Percentiles rank a stretch among this genome's conserved stretches.
Evolutionary conservation across 371 early-diverging fungal species (phyloP).

Genomic region (Rhizopus sp.): DNA sequence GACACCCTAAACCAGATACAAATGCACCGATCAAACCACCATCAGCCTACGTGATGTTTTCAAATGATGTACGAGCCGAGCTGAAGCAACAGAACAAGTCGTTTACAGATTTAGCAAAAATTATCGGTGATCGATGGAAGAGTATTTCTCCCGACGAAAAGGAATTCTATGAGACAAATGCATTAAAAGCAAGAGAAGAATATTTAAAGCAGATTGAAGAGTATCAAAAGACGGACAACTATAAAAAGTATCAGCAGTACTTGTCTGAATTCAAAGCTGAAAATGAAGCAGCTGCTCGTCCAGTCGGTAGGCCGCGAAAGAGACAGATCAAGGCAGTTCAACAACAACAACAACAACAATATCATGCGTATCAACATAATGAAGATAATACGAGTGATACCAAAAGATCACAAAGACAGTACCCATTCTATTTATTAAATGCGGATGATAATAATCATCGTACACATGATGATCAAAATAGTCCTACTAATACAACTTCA

Average conservation of each 20-base stretch:
- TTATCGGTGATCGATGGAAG: constrained; percentile 55
- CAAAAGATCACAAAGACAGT: constrained; percentile 20
- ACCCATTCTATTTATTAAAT: constrained; percentile 28
- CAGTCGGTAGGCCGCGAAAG: constrained; percentile 40
- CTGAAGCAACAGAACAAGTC: constrained; percentile 45
- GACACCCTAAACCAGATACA: constrained; percentile 55
- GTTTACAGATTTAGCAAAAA: constrained; percentile 54
- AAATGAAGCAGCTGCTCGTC: constrained; percentile 48
- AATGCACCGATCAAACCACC: constrained; percentile 57
- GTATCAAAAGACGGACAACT: constrained; percentile 46
- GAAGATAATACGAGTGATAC: constrained; percentile 2
- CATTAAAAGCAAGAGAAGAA: constrained; percentile 36
- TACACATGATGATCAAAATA: background rate
- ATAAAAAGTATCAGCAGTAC: constrained; percentile 47
- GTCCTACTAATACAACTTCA: constrained; percentile 2
- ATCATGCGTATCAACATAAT: background rate
- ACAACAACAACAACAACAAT: constrained; percentile 3
- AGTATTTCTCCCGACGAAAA: constrained; percentile 36
- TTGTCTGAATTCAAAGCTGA: constrained; percentile 43
- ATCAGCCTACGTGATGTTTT: constrained; percentile 63
- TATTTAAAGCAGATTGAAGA: constrained; percentile 35
- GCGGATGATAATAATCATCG: constrained; percentile 10
- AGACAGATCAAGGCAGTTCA: constrained; percentile 3
- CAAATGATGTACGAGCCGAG: constrained; percentile 51
- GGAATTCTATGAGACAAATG: constrained; percentile 33